Conservation (phyloP, 768 basidiomycete species). For the Exsudoporus frostii region DNA sequence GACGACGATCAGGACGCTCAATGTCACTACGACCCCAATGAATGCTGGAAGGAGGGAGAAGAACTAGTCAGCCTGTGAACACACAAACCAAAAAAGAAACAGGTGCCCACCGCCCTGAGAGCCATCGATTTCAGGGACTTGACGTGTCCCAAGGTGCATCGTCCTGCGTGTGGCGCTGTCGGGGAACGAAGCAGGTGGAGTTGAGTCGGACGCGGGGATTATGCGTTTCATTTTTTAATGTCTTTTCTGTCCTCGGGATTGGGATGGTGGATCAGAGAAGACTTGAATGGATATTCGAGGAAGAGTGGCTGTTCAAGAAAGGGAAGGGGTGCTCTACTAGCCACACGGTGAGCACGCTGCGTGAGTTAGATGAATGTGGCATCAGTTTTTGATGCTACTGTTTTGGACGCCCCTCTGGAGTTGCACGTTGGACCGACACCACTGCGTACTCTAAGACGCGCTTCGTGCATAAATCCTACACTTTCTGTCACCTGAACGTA, state of each 20-base stretch:
- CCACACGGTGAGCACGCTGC: conserved; percentile 1
- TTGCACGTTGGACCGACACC: no score
- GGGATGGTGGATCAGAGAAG: background rate
- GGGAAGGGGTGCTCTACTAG: background rate
- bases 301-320: background rate
- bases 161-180: background rate
- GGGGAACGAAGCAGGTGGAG: background rate
- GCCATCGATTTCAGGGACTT: conserved; percentile 47
- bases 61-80: background rate
- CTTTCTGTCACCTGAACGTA: no score
- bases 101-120: conserved; percentile 44
- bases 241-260: background rate
- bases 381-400: conserved; percentile 1
- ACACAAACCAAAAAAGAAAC: background rate
- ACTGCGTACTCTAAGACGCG: no score
- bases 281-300: background rate
- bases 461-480: no score
- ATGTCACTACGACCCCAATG: conserved; percentile 55
- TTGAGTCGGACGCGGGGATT: background rate
- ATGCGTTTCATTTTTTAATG: background rate
- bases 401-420: conserved; percentile 6
- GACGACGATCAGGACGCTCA: conserved; percentile 51
- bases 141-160: conserved; percentile 21
- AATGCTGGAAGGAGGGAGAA: conserved; percentile 40
- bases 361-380: background rate